A percentile compares a stretch with the other conserved stretches of the same genome.
Conservation (phyloP, 1,139 yeast genomes). For the Candida tropicalis region DNA sequence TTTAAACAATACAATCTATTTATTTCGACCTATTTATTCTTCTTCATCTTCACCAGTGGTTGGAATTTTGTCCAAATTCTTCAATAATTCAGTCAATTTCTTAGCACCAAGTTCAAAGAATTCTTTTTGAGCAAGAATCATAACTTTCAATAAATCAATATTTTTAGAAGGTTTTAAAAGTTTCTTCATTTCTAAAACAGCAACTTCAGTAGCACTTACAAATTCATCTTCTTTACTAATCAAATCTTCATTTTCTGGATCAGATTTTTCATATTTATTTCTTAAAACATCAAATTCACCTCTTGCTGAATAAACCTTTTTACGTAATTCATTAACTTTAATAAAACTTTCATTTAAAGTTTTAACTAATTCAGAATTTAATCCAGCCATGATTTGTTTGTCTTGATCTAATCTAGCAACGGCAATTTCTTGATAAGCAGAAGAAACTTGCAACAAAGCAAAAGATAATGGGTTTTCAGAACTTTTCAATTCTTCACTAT, state of each 20-base stretch:
- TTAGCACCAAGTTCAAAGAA: slow-evolving; percentile 55
- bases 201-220: slow-evolving; percentile 73
- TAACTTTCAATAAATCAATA: slow-evolving; percentile 60
- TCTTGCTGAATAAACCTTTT: slow-evolving; percentile 69
- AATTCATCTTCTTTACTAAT: slow-evolving; percentile 76
- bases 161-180: slow-evolving; percentile 68
- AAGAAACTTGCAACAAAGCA: slow-evolving; percentile 57
- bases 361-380: slow-evolving; percentile 55
- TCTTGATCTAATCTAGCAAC: slow-evolving; percentile 68
- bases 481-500: slow-evolving; percentile 43
- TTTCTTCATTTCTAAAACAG: slow-evolving; percentile 76
- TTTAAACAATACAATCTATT: too few species aligned
- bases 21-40: slow-evolving; percentile 11
- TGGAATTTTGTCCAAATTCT: slow-evolving; percentile 37
- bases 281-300: slow-evolving; percentile 71
- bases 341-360: slow-evolving; percentile 60
- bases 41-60: slow-evolving; percentile 35
- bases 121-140: slow-evolving; percentile 67
- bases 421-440: slow-evolving; percentile 62
- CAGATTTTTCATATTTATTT: slow-evolving; percentile 34
- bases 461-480: slow-evolving; percentile 52
- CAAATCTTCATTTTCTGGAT: slow-evolving; percentile 53
- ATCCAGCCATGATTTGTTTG: slow-evolving; percentile 53
- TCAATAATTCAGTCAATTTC: slow-evolving; percentile 36
- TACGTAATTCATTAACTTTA: slow-evolving; percentile 62